A percentile compares a stretch with the other conserved stretches of the same genome.
These are phyloP conservation scores for Alternaria conjuncta DNA, from an alignment of 2,329 filamentous ascomycete genomes.

Conservation along the genomic window DNA sequence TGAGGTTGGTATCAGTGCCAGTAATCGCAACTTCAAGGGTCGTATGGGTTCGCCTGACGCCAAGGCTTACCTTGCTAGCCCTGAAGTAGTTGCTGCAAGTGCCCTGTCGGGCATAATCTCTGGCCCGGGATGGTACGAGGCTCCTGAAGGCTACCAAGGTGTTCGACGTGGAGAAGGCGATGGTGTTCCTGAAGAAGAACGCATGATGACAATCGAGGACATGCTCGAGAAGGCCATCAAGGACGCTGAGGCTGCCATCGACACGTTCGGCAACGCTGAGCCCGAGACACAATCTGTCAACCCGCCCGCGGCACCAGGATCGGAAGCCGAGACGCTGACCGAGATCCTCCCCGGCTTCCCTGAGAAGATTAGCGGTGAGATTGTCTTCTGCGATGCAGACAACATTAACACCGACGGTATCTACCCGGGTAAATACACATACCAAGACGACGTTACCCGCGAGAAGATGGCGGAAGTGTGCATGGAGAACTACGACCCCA, in stretches of 20 bases:
- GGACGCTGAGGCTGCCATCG: slow-evolving; percentile 70
- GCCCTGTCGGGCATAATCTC: slow-evolving; percentile 75
- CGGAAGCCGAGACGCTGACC: slow-evolving; percentile 56
- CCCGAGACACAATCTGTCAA: slow-evolving; percentile 41
- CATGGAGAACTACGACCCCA: slow-evolving; percentile 91
- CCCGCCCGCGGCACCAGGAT: slow-evolving; percentile 36
- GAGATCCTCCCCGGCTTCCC: slow-evolving; percentile 87
- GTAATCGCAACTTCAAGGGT: slow-evolving; percentile 90
- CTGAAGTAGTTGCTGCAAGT: slow-evolving; percentile 90
- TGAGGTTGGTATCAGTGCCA: slow-evolving; percentile 85
- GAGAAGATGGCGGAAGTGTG: slow-evolving; percentile 87
- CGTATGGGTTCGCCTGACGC: slow-evolving; percentile 83
- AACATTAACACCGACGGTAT: slow-evolving; percentile 94
- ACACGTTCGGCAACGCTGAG: slow-evolving; percentile 49
- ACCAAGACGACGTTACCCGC: slow-evolving; percentile 79
- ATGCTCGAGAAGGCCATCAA: slow-evolving; percentile 74
- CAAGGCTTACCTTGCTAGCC: slow-evolving; percentile 84
- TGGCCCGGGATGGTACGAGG: slow-evolving; percentile 79
- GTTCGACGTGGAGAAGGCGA: slow-evolving; percentile 75
- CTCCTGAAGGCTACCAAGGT: slow-evolving; percentile 70
- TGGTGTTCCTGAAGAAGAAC: slow-evolving; percentile 67
- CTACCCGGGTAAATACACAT: slow-evolving; percentile 91
- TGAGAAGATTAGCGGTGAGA: slow-evolving; percentile 80
- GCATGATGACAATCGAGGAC: slow-evolving; percentile 70
- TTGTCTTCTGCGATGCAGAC: slow-evolving; percentile 83